These are phyloP conservation scores for Kwoniella sp. DNA, from an alignment of 768 basidiomycete genomes.

Conservation along the genomic window DNA sequence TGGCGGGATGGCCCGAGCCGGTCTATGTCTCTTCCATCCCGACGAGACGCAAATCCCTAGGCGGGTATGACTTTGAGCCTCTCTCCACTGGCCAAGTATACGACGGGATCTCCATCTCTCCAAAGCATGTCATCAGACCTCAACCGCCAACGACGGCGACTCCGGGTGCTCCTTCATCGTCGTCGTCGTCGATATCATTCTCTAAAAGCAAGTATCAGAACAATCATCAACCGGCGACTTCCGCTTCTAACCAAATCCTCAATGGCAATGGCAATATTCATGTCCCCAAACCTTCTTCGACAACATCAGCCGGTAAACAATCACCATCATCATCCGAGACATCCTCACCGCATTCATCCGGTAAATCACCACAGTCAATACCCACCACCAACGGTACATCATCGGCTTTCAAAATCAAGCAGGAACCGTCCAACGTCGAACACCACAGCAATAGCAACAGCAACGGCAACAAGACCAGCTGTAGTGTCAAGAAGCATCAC, in stretches of 20 bases:
- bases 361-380: background rate
- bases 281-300: background rate
- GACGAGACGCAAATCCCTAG: background rate
- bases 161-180: background rate
- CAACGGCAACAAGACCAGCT: no score
- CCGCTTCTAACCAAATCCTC: background rate
- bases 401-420: background rate
- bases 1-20: conserved; percentile 31
- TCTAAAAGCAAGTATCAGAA: background rate
- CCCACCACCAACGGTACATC: background rate
- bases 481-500: background rate
- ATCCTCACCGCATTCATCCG: background rate
- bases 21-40: conserved; percentile 14
- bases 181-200: background rate
- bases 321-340: conserved; percentile 1
- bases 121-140: background rate
- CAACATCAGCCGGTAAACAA: background rate
- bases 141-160: background rate
- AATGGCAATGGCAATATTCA: background rate
- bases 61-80: conserved; percentile 5
- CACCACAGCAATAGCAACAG: background rate
- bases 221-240: background rate
- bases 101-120: conserved; percentile 9
- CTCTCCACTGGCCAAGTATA: conserved; percentile 17
- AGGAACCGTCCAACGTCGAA: background rate